Conservation (phyloP, 352 stramenopile species). For the Phytophthora sp. region DNA sequence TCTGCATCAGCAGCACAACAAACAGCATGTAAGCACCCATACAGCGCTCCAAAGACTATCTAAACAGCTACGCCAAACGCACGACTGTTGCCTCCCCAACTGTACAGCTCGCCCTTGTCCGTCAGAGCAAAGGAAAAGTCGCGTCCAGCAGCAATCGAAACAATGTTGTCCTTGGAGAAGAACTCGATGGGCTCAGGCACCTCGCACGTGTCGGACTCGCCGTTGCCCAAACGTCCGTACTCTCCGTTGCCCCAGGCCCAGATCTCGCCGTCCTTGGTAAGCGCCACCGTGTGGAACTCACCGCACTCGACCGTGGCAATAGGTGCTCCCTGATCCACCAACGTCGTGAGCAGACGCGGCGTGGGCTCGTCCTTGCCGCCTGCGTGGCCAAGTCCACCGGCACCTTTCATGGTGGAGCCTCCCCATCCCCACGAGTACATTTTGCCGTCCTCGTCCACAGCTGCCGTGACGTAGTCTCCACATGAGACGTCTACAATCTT, state of each 20-base stretch:
- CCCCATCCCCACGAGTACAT: conserved; percentile 93
- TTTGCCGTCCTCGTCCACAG: conserved; percentile 84
- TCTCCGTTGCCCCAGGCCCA: conserved; percentile 93
- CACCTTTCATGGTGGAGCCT: conserved; percentile 84
- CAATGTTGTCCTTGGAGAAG: conserved; percentile 75
- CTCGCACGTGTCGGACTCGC: conserved; percentile 81
- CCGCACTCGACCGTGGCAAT: conserved; percentile 78
- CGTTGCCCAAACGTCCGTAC: conserved; percentile 92
- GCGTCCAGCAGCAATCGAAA: conserved; percentile 78
- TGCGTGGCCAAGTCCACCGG: conserved; percentile 74
- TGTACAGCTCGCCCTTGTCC: conserved; percentile 85
- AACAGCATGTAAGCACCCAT: conserved; percentile 12
- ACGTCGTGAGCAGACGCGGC: conserved; percentile 65
- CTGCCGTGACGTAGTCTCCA: conserved; percentile 87
- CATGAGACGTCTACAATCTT: conserved; percentile 86
- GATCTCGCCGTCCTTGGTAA: conserved; percentile 90
- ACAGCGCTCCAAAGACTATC: background rate
- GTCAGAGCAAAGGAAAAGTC: conserved; percentile 92
- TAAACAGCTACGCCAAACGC: conserved; percentile 35
- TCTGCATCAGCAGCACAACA: conserved; percentile 44
- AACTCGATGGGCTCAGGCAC: conserved; percentile 87
- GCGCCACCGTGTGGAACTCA: conserved; percentile 90
- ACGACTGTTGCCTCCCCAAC: conserved; percentile 94
- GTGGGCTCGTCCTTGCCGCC: conserved; percentile 77
- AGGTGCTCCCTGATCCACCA: conserved; percentile 85